Percentiles rank a stretch among this genome's conserved stretches.
phyloP scores from a whole-genome alignment of 2,329 filamentous ascomycete genomes.

The Samsoniella hepiali region DNA sequence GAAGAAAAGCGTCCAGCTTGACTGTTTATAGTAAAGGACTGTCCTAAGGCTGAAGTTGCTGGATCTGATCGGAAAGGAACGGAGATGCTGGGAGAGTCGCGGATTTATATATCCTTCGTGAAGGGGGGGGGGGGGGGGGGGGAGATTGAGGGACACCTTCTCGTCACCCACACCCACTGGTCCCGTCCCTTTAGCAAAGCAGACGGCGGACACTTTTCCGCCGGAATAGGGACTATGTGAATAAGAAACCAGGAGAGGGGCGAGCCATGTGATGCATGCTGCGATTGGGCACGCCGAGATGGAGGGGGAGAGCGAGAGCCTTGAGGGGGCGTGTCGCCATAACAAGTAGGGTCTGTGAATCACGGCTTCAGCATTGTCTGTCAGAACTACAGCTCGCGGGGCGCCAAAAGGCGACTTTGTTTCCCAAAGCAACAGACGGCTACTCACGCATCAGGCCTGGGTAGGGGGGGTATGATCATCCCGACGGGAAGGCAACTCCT shows the following conservation, averaged over 20 bases:
- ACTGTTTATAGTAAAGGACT: not conserved
- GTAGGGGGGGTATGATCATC: constrained; percentile 8
- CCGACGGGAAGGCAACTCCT: constrained; percentile 12
- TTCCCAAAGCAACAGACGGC: not conserved
- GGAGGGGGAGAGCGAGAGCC: not conserved
- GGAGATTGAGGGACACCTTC: not conserved
- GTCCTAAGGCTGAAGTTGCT: not conserved
- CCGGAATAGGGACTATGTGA: constrained; percentile 11
- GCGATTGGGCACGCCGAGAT: not conserved
- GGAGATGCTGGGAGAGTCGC: not conserved
- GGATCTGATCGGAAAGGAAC: not conserved
- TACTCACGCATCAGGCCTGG: not conserved
- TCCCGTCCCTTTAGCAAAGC: constrained; percentile 2
- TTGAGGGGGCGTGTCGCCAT: constrained; percentile 4
- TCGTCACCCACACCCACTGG: not conserved
- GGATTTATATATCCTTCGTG: constrained; percentile 11
- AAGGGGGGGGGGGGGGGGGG: not conserved
- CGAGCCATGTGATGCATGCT: constrained; percentile 1
- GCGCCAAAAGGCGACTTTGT: not conserved
- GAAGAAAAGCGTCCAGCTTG: not conserved
- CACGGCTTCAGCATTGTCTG: not conserved
- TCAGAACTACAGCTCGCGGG: not conserved
- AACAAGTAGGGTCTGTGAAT: constrained; percentile 3
- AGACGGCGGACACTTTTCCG: not conserved
- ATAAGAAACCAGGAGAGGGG: not conserved